Conservation (phyloP, 2,329 filamentous ascomycete genomes). For the Penicillium sp. region DNA sequence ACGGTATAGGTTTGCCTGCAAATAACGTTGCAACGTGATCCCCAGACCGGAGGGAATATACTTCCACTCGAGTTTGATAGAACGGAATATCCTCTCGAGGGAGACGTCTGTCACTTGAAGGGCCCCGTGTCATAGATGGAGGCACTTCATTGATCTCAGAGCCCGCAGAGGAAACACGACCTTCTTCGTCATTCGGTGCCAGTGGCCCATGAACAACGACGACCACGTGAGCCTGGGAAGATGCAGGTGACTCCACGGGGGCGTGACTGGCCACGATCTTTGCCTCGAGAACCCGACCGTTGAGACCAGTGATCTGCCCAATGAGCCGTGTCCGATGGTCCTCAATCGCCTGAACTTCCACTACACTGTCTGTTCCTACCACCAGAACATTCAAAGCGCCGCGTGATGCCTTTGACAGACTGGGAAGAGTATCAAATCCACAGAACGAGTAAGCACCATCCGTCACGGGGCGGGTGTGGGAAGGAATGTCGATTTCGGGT, state of each 20-base stretch:
- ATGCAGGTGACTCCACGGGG: conserved; percentile 52
- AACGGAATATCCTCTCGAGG: conserved; percentile 30
- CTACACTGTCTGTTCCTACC: conserved; percentile 74
- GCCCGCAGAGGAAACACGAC: conserved; percentile 31
- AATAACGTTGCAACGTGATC: conserved; percentile 72
- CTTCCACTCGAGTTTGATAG: conserved; percentile 85
- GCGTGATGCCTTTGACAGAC: conserved; percentile 42
- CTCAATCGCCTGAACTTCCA: conserved; percentile 73
- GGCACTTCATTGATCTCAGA: conserved; percentile 39
- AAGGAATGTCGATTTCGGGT: conserved; percentile 66
- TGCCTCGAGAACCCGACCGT: conserved; percentile 76
- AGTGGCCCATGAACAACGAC: conserved; percentile 78
- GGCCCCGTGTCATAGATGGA: conserved; percentile 25
- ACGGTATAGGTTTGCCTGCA: conserved; percentile 65
- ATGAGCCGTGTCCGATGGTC: conserved; percentile 70
- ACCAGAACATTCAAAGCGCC: conserved; percentile 65
- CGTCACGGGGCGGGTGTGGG: conserved; percentile 19
- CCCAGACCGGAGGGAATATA: conserved; percentile 81
- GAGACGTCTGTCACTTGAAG: conserved; percentile 20
- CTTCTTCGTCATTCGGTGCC: conserved; percentile 49
- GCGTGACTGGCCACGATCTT: conserved; percentile 75
- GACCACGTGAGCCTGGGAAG: conserved; percentile 71
- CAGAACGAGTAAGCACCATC: conserved; percentile 72
- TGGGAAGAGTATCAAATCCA: conserved; percentile 70
- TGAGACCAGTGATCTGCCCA: conserved; percentile 71